A percentile compares a stretch with the other conserved stretches of the same genome.
These are phyloP conservation scores for Eucalyptus camaldulensis DNA, from an alignment of 345 rosid genomes.

Conservation along the genomic window DNA sequence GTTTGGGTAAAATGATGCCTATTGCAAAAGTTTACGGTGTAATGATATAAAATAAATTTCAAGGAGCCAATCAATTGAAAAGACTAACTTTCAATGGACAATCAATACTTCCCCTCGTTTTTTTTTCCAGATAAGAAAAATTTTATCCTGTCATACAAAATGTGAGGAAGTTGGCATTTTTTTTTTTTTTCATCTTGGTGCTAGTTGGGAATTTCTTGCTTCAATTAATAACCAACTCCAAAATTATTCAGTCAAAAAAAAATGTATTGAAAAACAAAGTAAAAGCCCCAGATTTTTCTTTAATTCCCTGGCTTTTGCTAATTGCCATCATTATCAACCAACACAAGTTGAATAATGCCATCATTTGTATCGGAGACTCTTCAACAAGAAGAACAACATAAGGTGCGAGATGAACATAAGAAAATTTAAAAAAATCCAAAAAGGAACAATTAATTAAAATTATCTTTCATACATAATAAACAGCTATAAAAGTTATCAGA, in stretches of 20 bases:
- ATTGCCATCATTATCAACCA: background rate
- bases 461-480: too few species aligned
- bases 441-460: too few species aligned
- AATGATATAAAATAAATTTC: too few species aligned
- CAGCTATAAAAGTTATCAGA: too few species aligned
- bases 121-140: background rate
- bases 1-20: background rate
- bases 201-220: background rate
- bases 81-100: too few species aligned
- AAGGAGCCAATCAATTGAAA: too few species aligned
- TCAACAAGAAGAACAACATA: background rate
- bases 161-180: too few species aligned
- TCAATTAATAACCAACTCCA: background rate
- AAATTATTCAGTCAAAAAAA: background rate
- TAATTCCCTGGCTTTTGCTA: background rate
- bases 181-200: background rate
- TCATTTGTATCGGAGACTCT: background rate
- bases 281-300: background rate
- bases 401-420: background rate
- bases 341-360: rapidly evolving
- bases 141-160: rapidly evolving
- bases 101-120: too few species aligned
- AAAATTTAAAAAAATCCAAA: rapidly evolving
- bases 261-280: rapidly evolving
- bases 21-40: too few species aligned